These are phyloP conservation scores for Ceratocystis ficicola DNA, from an alignment of 2,329 filamentous ascomycete species.

Conservation along the genomic window DNA sequence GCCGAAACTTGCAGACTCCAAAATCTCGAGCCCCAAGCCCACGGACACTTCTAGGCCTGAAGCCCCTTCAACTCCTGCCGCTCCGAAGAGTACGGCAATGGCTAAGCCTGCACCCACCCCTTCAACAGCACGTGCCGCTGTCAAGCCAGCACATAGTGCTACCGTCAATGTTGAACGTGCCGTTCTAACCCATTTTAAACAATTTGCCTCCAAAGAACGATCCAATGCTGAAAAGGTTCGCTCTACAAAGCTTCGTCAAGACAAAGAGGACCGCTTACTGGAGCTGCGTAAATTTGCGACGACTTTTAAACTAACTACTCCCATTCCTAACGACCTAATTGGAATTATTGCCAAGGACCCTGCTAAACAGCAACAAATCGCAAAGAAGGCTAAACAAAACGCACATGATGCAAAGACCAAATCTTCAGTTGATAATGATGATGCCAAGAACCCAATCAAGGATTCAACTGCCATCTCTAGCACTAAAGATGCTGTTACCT, in stretches of 20 bases:
- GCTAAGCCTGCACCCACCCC: slow-evolving; percentile 14
- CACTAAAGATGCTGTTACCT: background rate
- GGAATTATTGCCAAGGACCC: slow-evolving; percentile 94
- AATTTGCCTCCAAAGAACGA: slow-evolving; percentile 47
- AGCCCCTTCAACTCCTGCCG: slow-evolving; percentile 24
- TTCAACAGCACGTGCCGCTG: slow-evolving; percentile 12
- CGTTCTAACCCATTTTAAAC: slow-evolving; percentile 51
- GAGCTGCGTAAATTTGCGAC: slow-evolving; percentile 91
- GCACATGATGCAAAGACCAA: slow-evolving; percentile 31
- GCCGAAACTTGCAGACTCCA: slow-evolving; percentile 27
- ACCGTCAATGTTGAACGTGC: slow-evolving; percentile 50
- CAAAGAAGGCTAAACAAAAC: slow-evolving; percentile 53
- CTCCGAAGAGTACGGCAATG: slow-evolving; percentile 12
- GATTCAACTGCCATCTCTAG: slow-evolving; percentile 28
- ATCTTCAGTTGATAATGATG: slow-evolving; percentile 28
- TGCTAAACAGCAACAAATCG: slow-evolving; percentile 84
- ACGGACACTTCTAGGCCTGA: slow-evolving; percentile 26
- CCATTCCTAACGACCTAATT: slow-evolving; percentile 81
- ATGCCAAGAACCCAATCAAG: slow-evolving; percentile 38
- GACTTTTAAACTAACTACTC: slow-evolving; percentile 87
- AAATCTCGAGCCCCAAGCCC: slow-evolving; percentile 21
- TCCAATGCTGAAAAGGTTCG: slow-evolving; percentile 45
- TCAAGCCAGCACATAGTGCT: slow-evolving; percentile 37
- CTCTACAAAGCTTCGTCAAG: slow-evolving; percentile 49
- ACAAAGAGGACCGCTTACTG: slow-evolving; percentile 85